Conservation (phyloP, 495 filamentous ascomycete species). For the Pseudevernia furfuracea region DNA sequence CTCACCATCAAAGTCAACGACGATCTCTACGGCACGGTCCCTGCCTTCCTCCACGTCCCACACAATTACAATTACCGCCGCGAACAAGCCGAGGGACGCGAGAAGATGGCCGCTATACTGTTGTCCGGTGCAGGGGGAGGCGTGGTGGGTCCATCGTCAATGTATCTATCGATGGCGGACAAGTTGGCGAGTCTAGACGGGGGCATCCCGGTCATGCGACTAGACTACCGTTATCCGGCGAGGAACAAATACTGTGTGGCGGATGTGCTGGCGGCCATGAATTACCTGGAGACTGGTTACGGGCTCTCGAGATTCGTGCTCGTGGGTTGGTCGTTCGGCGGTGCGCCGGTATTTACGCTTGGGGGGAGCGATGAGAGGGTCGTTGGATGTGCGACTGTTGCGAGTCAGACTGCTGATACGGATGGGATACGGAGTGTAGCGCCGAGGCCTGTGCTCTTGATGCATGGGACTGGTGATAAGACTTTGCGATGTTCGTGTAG, state of each 20-base stretch:
- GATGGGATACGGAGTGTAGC: constrained; percentile 27
- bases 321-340: constrained; percentile 32
- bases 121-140: not conserved
- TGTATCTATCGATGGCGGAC: constrained; percentile 3
- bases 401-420: constrained; percentile 30
- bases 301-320: constrained; percentile 28
- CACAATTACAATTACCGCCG: not conserved
- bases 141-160: not conserved
- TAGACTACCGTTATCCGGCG: constrained; percentile 40
- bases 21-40: not conserved
- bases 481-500: constrained; percentile 31
- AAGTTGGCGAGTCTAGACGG: constrained; percentile 26
- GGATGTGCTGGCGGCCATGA: constrained; percentile 36
- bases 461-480: constrained; percentile 36
- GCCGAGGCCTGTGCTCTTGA: constrained; percentile 32
- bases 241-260: constrained; percentile 30
- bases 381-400: constrained; percentile 34
- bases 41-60: not conserved
- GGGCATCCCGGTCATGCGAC: constrained; percentile 34
- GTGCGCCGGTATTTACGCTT: constrained; percentile 35
- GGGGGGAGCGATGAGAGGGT: constrained; percentile 32
- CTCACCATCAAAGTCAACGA: not conserved
- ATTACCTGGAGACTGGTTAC: constrained; percentile 33
- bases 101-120: not conserved
- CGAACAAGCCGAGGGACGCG: not conserved